Base-by-base conservation (phyloP, 83 land plant species). In the Isoetes engelmannii region DNA sequence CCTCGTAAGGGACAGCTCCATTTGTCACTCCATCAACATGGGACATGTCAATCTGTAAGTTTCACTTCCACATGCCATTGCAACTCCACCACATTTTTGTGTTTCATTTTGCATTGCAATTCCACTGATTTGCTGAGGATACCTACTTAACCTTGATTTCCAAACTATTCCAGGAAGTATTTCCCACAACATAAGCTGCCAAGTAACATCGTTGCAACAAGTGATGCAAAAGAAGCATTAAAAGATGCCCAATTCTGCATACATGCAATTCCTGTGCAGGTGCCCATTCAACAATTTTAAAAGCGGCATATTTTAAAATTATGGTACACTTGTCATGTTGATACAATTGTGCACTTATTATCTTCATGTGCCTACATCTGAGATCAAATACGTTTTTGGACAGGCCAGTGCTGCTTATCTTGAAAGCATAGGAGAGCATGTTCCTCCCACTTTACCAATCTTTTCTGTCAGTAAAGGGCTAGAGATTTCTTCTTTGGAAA, bases 401-500 rank as follows among this genome's bases (percentile, higher is more conserved):
- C 94, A 92, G 87, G 82, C 88, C 80, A 92, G 97, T 74, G 75
- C 94, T 20, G 78, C 85, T 45, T 87, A 86, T 73, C 83, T 92
- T 45, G 78, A 68, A 69, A 81, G 77, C 56, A 86, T 92, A 61
- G 81, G 85, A 7, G 78, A 81, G 41, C 68, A 81, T 81, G 90
- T 92, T 45, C 84, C 88, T 70, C 80, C 94, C 18, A 73, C 74
- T 59, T 72, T 92, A 73, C 97, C 94, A 6, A 84, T 92, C 65
- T 76, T 92, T 45, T 92, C 97, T 45, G 90, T 92, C 8, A 92
- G 97, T 77, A 92, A 92, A 67, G 97, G 97, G 6, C 69, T 92
- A 51, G 97, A 92, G 73, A 83, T 92, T 21, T 84, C 88, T 48
- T 76, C 91, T 5, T 70, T 92, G 57, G 85, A 85, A 68, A 89